Conservation (phyloP, 1,139 yeast genomes). For the Taphrina deformans region DNA sequence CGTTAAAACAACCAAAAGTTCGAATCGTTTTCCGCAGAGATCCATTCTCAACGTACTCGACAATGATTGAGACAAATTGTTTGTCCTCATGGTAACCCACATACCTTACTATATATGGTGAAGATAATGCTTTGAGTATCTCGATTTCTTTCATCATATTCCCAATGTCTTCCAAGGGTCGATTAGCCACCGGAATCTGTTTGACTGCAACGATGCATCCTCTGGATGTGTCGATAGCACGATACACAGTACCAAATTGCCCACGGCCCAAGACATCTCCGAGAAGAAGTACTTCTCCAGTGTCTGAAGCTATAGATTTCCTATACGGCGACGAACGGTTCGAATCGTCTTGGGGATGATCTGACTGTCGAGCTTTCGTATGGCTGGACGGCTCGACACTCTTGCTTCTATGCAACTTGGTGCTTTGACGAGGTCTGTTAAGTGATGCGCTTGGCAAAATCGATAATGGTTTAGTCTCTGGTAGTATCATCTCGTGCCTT, state of each 20-base stretch:
- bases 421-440: background rate
- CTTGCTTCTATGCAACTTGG: background rate
- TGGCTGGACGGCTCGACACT: background rate
- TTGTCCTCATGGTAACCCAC: conserved; percentile 79
- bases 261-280: conserved; percentile 72
- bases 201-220: conserved; percentile 80
- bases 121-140: conserved; percentile 46
- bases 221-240: conserved; percentile 63
- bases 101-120: conserved; percentile 82
- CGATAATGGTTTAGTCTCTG: background rate
- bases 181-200: conserved; percentile 53
- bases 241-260: conserved; percentile 73
- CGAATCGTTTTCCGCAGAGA: conserved; percentile 70
- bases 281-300: conserved; percentile 35
- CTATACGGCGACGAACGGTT: background rate
- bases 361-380: background rate
- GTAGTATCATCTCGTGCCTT: background rate
- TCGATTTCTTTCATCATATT: conserved; percentile 13
- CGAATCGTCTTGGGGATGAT: background rate
- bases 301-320: background rate
- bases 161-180: background rate
- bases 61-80: conserved; percentile 67
- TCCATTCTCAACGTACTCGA: conserved; percentile 72
- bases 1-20: conserved; percentile 57
- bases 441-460: background rate